phyloP scores from a whole-genome alignment of 2,329 filamentous ascomycete genomes.

The Aspergillus sp. region DNA sequence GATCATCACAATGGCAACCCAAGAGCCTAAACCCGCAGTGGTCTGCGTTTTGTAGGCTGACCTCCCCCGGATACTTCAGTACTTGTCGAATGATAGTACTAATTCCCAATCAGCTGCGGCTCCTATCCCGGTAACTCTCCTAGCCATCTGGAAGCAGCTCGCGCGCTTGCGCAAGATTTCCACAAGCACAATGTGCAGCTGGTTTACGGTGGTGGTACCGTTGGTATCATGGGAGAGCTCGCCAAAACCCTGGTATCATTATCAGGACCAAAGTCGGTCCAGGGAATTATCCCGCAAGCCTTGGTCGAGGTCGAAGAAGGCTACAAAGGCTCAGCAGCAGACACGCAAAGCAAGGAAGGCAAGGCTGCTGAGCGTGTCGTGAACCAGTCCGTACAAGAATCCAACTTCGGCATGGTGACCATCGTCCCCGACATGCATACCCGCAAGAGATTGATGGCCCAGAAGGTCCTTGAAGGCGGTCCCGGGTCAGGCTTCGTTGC shows the following conservation, averaged over 20 bases:
- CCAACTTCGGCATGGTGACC: constrained; percentile 76
- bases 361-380: constrained; percentile 57
- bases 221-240: constrained; percentile 93
- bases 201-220: constrained; percentile 93
- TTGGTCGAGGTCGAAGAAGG: constrained; percentile 71
- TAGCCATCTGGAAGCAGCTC: constrained; percentile 75
- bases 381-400: constrained; percentile 53
- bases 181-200: constrained; percentile 76
- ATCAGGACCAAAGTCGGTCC: constrained; percentile 76
- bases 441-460: constrained; percentile 90
- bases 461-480: constrained; percentile 78
- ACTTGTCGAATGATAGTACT: neutral
- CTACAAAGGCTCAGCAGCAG: constrained; percentile 28
- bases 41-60: constrained; percentile 79
- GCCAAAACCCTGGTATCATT: constrained; percentile 82
- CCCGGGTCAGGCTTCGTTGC: constrained; percentile 87
- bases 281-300: constrained; percentile 89
- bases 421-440: constrained; percentile 96
- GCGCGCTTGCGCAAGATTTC: constrained; percentile 70
- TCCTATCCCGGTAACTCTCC: constrained; percentile 72
- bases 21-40: constrained; percentile 55
- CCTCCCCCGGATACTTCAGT: neutral
- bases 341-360: constrained; percentile 45
- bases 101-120: constrained; percentile 65
- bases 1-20: constrained; percentile 17